phyloP scores from a whole-genome alignment of 2,329 filamentous ascomycete species.

The Ophiocordyceps polyrhachis-furcata region DNA sequence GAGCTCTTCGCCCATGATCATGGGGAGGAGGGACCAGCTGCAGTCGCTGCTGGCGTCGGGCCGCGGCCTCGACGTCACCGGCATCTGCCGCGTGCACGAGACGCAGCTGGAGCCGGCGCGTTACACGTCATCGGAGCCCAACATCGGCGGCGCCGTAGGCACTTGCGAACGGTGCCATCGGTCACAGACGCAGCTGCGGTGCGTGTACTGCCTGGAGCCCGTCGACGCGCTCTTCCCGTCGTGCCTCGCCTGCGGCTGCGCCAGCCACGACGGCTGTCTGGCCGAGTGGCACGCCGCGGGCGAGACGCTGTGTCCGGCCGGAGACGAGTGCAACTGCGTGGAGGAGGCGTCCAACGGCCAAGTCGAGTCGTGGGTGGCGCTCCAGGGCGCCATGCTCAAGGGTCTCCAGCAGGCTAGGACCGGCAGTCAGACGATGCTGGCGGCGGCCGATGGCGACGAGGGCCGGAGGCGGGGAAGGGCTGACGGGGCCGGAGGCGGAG shows the following conservation, averaged over 20 bases:
- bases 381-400: slow-evolving; percentile 18
- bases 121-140: slow-evolving; percentile 21
- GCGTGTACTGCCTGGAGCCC: slow-evolving; percentile 44
- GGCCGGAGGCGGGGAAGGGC: slow-evolving; percentile 7
- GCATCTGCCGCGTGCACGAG: slow-evolving; percentile 44
- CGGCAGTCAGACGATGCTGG: slow-evolving; percentile 9
- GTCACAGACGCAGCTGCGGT: slow-evolving; percentile 37
- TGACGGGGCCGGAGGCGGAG: slow-evolving; percentile 14
- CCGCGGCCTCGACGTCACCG: slow-evolving; percentile 42
- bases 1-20: slow-evolving; percentile 30
- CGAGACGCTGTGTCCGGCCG: slow-evolving; percentile 39
- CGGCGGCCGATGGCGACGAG: slow-evolving; percentile 12
- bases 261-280: slow-evolving; percentile 38
- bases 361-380: slow-evolving; percentile 41
- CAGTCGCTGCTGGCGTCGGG: slow-evolving; percentile 30
- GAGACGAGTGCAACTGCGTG: slow-evolving; percentile 45
- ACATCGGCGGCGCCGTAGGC: slow-evolving; percentile 28
- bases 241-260: slow-evolving; percentile 45
- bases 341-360: slow-evolving; percentile 36
- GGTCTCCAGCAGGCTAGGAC: slow-evolving; percentile 4
- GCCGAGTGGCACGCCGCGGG: slow-evolving; percentile 38
- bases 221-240: slow-evolving; percentile 40
- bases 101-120: slow-evolving; percentile 40
- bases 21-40: slow-evolving; percentile 36
- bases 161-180: slow-evolving; percentile 32